Evolutionary conservation across 306 rosid genomes (phyloP).

Genomic region (Pterocarpus santalinus): DNA sequence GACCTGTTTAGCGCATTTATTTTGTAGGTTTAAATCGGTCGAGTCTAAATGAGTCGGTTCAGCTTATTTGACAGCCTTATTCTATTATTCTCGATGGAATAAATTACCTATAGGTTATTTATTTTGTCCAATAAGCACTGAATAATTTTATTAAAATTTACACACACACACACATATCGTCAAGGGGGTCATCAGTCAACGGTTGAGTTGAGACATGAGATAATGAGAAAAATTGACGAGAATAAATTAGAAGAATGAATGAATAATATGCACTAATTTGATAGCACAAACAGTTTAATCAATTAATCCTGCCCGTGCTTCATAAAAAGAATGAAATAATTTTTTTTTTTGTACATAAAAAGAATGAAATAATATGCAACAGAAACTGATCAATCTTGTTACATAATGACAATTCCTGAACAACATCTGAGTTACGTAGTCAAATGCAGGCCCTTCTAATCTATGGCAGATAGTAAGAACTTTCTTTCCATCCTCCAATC

Average conservation of each 20-base stretch:
- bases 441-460: neutral
- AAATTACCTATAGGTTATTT: no score
- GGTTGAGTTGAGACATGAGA: neutral
- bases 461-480: conserved; percentile 31
- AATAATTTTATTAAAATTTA: no score
- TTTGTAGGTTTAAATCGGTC: no score
- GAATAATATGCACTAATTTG: neutral
- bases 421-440: neutral
- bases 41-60: no score
- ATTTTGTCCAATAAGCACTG: no score
- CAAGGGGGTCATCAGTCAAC: no score
- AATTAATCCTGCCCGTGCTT: neutral
- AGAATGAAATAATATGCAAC: neutral
- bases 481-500: conserved; percentile 84
- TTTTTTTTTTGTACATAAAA: no score
- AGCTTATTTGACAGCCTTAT: no score
- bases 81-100: no score
- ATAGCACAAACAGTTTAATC: neutral
- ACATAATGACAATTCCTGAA: neutral
- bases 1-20: no score
- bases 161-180: no score
- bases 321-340: conserved; percentile 28
- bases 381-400: neutral
- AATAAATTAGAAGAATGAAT: neutral
- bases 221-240: neutral